Base-by-base conservation (phyloP, 441 rosid species). In the Erodium moschatum region DNA sequence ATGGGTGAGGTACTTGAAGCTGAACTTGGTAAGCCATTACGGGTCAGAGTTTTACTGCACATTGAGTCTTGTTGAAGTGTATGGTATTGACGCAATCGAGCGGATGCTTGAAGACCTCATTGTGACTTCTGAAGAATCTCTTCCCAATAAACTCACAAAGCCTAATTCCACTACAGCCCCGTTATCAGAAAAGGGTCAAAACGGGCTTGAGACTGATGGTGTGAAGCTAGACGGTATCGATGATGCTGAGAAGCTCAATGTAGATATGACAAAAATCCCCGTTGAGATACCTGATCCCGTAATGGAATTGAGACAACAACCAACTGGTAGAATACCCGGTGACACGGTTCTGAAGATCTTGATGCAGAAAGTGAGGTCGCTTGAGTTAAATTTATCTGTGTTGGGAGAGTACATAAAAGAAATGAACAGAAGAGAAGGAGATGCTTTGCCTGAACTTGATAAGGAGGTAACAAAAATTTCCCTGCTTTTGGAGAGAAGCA, bases 41-140 rank as follows among this genome's bases (percentile, higher is more conserved):
- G 96, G 98, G 11, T 80, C 86, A 20, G 98, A 91, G 73, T 93
- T 93, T 74, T 91, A 93, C 67, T 93, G 98, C 71, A 93, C 98
- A 0, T 77, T 91, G 70, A 93, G 97, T 73, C 76, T 84, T 66
- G 60, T 91, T 52, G 91, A 91, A 86, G 91, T 85, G 20, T 91
- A 83, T 63, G 97, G 98, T 73, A 96, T 93, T 52, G 97, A 93
- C 69, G 96, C 96, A 54, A 89, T 91, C 67, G 98, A 93, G 72
- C 65, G 85, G 69, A 89, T 91, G 97, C 81, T 93, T 64, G 97
- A 89, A 69, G 97, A 93, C 86, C 79, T 91, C 85, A 86, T 93
- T 64, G 65, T 67, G 80, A 74, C 65, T 70, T 52, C 63, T 79
- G 81, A 71, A 71, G 35, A 66, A 6, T n/a, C n/a, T 24, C 82